A percentile compares a stretch with the other conserved stretches of the same genome.
phyloP scores from a whole-genome alignment of 2,329 filamentous ascomycete genomes.

The Trichoderma asperellum region DNA sequence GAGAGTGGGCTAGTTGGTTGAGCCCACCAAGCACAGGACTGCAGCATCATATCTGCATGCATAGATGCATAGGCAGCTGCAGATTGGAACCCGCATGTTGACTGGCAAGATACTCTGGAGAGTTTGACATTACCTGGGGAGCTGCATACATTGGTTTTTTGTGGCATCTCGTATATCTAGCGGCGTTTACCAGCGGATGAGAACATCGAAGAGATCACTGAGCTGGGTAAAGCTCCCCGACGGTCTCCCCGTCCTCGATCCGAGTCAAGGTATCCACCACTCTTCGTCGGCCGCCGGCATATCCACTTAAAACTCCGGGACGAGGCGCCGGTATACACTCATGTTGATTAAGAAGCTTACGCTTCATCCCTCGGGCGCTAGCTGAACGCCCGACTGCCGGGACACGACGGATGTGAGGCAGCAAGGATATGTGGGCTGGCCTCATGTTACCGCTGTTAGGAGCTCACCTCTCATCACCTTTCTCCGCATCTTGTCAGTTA shows the following conservation, averaged over 20 bases:
- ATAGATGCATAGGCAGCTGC: background rate
- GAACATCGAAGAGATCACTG: background rate
- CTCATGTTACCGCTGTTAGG: background rate
- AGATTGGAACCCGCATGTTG: constrained; percentile 7
- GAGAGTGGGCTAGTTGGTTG: background rate
- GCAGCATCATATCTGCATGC: constrained; percentile 5
- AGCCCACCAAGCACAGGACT: background rate
- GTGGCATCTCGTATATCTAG: background rate
- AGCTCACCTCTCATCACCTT: background rate
- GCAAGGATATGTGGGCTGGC: background rate
- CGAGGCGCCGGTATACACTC: background rate
- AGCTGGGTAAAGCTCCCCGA: background rate
- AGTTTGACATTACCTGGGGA: background rate
- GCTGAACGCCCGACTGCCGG: background rate
- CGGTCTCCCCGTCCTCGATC: background rate
- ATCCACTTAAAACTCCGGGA: background rate
- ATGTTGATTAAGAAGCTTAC: too few relatives aligned
- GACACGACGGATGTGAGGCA: background rate
- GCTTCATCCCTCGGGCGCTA: background rate
- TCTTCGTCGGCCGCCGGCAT: background rate
- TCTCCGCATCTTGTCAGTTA: background rate
- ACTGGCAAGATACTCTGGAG: background rate
- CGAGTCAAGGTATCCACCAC: background rate
- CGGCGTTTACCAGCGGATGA: background rate
- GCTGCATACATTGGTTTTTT: background rate